Evolutionary conservation across 2,329 filamentous ascomycete species (phyloP), one percentile per base, ranked within the genome.

Genomic region (Exophiala xenobiotica): DNA sequence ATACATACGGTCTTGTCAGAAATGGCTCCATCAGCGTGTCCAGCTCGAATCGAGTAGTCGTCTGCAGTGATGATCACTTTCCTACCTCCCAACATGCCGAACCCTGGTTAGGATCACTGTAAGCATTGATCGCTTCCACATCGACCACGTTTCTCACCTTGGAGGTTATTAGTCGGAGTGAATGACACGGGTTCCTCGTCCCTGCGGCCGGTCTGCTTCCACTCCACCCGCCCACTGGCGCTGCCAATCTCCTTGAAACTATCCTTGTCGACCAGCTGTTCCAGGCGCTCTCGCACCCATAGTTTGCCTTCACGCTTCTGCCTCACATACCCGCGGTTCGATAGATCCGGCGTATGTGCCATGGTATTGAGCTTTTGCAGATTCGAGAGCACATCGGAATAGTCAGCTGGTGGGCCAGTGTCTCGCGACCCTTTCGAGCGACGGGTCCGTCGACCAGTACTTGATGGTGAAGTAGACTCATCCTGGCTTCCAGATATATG

Each of bases 221-320:
- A 85, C 41, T 68, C 71, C 9, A 83, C 80, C 0, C 76, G 78
- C 3, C 82, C 82, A 3, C 78, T 79, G 0, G 82, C 73, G 37
- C 77, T 81, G 1, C 82, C 82, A 5, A 85, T 75, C 64, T 85
- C 82, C 18, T 72, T 69, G 56, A 85, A 83, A 18, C 71, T 78
- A 3, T 71, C 75, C 2, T 68, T 60, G 53, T 85, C 81, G 11
- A 85, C 70, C 11, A 86, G 69, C 23, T 75, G 69, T 2, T 79
- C 72, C 16, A 85, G 77, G 2, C 82, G 72, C 61, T 85, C 81
- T 20, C 81, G 75, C 0, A 85, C 81, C 81, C 81, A 85, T 16
- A 85, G 72, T 64, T 85, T 86, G 2, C 82, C 82, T 3, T 80
- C 76, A 65, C 80, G 72, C 58, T 83, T 83, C 62, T 85, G 82